Conservation (phyloP, 306 rosid species). For the Cucurbita ficifolia region DNA sequence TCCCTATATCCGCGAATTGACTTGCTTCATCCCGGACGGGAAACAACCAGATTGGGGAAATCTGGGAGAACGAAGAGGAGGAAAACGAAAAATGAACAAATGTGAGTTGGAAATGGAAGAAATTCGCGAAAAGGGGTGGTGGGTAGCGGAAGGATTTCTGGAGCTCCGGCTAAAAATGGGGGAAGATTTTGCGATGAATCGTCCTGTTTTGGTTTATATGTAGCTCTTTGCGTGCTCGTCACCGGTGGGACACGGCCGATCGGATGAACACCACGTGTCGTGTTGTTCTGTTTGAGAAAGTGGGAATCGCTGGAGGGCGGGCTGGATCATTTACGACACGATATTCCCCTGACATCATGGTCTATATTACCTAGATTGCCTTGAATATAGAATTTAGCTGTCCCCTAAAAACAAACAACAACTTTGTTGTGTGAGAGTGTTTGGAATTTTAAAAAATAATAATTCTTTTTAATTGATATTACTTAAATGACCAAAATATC, state of each 20-base stretch:
- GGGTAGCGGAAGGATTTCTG: not conserved
- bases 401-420: too few species aligned
- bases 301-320: not conserved
- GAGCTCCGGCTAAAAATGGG: not conserved
- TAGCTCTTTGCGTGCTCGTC: not conserved
- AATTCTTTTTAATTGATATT: too few species aligned
- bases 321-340: not conserved
- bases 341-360: not conserved
- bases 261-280: not conserved
- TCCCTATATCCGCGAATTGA: conserved; percentile 8
- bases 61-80: not conserved
- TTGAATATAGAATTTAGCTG: too few species aligned
- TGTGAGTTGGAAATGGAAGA: not conserved
- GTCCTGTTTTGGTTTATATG: not conserved
- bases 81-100: not conserved
- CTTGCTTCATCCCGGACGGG: not conserved
- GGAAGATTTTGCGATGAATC: not conserved
- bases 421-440: too few species aligned
- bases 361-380: too few species aligned
- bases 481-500: too few species aligned
- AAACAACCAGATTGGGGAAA: not conserved
- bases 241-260: not conserved
- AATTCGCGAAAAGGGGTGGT: not conserved
- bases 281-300: not conserved
- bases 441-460: too few species aligned